These are phyloP conservation scores for Stephania cephalantha DNA, from an alignment of 164 flowering plant species.

Conservation along the genomic window DNA sequence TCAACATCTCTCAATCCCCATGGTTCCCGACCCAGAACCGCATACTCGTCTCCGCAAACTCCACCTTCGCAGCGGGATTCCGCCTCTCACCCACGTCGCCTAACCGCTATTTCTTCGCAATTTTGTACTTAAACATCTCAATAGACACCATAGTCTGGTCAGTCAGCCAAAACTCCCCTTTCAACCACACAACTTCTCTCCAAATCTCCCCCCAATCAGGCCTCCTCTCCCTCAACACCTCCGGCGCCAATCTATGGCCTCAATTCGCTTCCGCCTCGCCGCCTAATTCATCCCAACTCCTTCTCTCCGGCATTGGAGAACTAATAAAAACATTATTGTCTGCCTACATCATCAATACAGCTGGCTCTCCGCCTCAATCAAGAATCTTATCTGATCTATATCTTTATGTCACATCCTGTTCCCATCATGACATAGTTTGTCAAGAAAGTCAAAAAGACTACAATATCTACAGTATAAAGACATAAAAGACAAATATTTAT, in stretches of 20 bases:
- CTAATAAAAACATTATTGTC: no score
- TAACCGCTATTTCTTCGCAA: constrained; percentile 39
- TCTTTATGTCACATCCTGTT: no score
- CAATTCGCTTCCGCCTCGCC: not conserved
- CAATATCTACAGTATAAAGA: no score
- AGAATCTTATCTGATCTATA: no score
- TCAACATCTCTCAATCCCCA: constrained; percentile 41
- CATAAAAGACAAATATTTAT: no score
- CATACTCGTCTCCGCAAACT: constrained; percentile 44
- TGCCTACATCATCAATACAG: no score
- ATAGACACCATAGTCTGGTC: constrained; percentile 41
- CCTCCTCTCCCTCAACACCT: constrained; percentile 28
- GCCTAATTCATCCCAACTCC: constrained; percentile 23
- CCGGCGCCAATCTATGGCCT: constrained; percentile 23
- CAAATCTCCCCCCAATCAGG: constrained; percentile 31
- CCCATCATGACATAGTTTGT: no score
- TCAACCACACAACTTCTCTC: constrained; percentile 27
- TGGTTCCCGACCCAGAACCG: constrained; percentile 46
- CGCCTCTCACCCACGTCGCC: constrained; percentile 18
- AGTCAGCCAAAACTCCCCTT: constrained; percentile 22
- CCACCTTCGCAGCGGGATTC: constrained; percentile 68
- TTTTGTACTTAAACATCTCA: constrained; percentile 41
- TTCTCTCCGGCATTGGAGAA: constrained; percentile 30
- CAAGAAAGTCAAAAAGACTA: no score
- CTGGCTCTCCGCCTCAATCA: no score